Evolutionary conservation across 2,329 filamentous ascomycete species (phyloP).

Genomic region (Blumeriella jaapii): DNA sequence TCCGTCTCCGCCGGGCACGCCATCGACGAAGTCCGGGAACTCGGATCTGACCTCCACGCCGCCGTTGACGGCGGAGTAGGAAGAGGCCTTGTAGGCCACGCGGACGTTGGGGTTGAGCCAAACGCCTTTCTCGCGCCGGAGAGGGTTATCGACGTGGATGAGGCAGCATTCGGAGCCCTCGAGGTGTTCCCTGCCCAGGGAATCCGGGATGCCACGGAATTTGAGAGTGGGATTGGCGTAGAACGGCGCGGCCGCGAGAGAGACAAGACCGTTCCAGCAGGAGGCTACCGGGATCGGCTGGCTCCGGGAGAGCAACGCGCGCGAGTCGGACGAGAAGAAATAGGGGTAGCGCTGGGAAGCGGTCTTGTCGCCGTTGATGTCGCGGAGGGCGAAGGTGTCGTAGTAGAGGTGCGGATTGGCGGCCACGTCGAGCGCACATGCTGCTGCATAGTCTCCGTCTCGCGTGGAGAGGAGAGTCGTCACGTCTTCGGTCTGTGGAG

Average conservation of each 20-base stretch:
- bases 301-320: slow-evolving; percentile 40
- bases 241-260: slow-evolving; percentile 45
- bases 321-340: slow-evolving; percentile 39
- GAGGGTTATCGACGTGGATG: slow-evolving; percentile 56
- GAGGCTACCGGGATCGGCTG: slow-evolving; percentile 39
- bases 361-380: slow-evolving; percentile 38
- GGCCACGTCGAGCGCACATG: slow-evolving; percentile 36
- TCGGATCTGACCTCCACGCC: slow-evolving; percentile 13
- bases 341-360: slow-evolving; percentile 48
- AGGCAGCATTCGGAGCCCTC: slow-evolving; percentile 75
- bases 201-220: slow-evolving; percentile 55
- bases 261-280: slow-evolving; percentile 47
- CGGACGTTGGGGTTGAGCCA: slow-evolving; percentile 59
- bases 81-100: slow-evolving; percentile 48
- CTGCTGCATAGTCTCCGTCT: slow-evolving; percentile 46
- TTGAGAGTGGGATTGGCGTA: slow-evolving; percentile 32
- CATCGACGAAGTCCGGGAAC: not conserved
- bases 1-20: slow-evolving; percentile 9
- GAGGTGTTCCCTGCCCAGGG: slow-evolving; percentile 48
- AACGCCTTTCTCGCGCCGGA: slow-evolving; percentile 35
- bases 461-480: slow-evolving; percentile 44
- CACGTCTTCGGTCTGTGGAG: slow-evolving; percentile 39
- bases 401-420: slow-evolving; percentile 37
- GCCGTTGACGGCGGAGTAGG: slow-evolving; percentile 41
- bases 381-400: slow-evolving; percentile 51